A percentile compares a stretch with the other conserved stretches of the same genome.
These are phyloP conservation scores for Mortierella sp. DNA, from an alignment of 371 early-diverging fungal species.

Conservation along the genomic window DNA sequence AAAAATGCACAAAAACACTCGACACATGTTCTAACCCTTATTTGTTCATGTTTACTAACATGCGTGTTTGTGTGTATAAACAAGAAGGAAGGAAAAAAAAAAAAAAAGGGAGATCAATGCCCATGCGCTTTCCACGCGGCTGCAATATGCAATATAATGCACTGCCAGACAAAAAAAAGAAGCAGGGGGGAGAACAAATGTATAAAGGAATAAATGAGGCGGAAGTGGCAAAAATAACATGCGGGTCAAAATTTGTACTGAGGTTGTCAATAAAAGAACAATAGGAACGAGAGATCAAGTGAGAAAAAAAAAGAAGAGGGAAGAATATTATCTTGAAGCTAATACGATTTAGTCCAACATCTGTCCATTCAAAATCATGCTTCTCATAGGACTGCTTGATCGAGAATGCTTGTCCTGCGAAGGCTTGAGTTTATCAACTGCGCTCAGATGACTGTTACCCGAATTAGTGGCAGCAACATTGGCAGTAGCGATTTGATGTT, in stretches of 20 bases:
- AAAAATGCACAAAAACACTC: too few species aligned
- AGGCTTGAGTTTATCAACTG: constrained; percentile 40
- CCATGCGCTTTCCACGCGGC: neutral
- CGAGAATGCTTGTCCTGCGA: constrained; percentile 37
- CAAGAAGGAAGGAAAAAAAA: too few species aligned
- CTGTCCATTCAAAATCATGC: constrained; percentile 52
- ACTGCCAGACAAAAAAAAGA: neutral
- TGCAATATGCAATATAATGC: neutral
- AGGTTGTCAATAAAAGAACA: too few species aligned
- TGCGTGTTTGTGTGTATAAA: neutral
- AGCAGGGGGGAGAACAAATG: neutral
- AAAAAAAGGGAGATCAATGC: neutral
- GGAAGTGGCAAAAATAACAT: too few species aligned
- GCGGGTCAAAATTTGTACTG: neutral
- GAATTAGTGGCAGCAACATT: neutral
- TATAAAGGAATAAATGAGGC: neutral
- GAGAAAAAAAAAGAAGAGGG: neutral
- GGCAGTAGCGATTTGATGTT: neutral
- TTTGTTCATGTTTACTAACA: too few species aligned
- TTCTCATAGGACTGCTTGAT: constrained; percentile 52
- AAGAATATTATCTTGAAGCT: neutral
- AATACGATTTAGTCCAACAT: constrained; percentile 37
- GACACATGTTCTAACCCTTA: neutral
- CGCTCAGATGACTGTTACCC: constrained; percentile 17
- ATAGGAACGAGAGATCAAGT: neutral